A percentile compares a stretch with the other conserved stretches of the same genome.
Conservation (phyloP, 345 rosid genomes). For the Rhodamnia argentea region DNA sequence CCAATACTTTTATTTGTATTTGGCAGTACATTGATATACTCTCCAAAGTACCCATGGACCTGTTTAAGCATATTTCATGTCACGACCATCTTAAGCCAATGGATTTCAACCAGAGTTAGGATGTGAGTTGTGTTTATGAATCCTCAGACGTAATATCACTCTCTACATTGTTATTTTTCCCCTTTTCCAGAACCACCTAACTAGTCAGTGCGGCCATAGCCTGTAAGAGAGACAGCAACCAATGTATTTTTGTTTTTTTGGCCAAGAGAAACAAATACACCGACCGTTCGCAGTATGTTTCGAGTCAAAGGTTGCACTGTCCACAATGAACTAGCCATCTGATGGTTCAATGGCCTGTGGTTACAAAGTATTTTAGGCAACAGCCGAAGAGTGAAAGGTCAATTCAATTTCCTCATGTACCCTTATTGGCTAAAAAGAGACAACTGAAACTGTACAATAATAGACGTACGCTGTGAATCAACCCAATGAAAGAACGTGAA, state of each 20-base stretch:
- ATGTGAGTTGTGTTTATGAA: neutral
- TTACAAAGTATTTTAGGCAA: neutral
- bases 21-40: neutral
- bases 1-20: neutral
- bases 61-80: neutral
- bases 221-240: too few species aligned
- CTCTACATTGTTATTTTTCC: neutral
- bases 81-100: neutral
- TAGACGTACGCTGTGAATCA: neutral
- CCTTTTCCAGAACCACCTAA: neutral
- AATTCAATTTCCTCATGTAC: neutral
- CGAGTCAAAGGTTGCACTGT: neutral
- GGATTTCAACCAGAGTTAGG: neutral
- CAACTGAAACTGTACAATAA: neutral
- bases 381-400: neutral
- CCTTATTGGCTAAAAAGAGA: too few species aligned
- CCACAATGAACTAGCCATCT: neutral
- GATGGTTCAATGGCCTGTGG: neutral
- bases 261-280: neutral
- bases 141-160: neutral
- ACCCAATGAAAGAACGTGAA: neutral
- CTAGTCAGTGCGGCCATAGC: neutral
- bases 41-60: neutral
- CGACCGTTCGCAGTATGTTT: neutral
- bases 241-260: neutral